Percentiles rank a stretch among this genome's conserved stretches.
These are phyloP conservation scores for Solanum tarapatanum DNA, from an alignment of 257 asterid genomes.

Conservation along the genomic window DNA sequence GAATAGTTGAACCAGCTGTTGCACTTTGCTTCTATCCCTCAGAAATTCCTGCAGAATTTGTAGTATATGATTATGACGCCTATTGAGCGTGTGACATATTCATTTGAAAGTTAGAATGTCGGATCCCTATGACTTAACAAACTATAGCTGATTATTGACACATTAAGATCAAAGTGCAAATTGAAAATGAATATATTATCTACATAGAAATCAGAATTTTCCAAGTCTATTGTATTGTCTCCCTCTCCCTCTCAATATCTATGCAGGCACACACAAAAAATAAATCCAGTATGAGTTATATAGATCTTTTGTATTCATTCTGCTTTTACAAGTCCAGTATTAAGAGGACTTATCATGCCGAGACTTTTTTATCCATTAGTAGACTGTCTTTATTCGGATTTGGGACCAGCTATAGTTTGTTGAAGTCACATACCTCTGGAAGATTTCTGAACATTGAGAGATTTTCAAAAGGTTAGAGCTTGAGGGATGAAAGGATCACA, in stretches of 20 bases:
- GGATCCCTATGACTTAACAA: not conserved
- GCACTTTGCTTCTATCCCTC: conserved; percentile 73
- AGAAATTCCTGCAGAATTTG: conserved; percentile 47
- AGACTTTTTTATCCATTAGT: not conserved
- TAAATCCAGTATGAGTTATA: not conserved
- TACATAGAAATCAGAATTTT: not conserved
- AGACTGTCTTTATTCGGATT: not conserved
- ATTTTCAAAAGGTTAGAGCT: not conserved
- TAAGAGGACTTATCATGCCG: not conserved
- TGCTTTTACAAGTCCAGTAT: not conserved
- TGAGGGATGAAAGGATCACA: not conserved
- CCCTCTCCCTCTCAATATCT: not conserved
- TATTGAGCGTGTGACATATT: not conserved
- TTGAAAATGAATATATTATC: not conserved
- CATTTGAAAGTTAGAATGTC: not conserved
- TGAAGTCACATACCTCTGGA: conserved; percentile 44
- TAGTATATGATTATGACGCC: not conserved
- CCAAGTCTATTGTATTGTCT: not conserved
- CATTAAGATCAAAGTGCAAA: not conserved
- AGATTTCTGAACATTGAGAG: conserved; percentile 43
- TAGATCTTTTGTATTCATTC: not conserved
- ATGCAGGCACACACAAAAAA: not conserved
- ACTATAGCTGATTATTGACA: not conserved
- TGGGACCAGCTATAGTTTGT: not conserved
- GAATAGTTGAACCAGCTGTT: conserved; percentile 49